Evolutionary conservation across 2,329 filamentous ascomycete genomes (phyloP).

Genomic region (Curvularia sp.): DNA sequence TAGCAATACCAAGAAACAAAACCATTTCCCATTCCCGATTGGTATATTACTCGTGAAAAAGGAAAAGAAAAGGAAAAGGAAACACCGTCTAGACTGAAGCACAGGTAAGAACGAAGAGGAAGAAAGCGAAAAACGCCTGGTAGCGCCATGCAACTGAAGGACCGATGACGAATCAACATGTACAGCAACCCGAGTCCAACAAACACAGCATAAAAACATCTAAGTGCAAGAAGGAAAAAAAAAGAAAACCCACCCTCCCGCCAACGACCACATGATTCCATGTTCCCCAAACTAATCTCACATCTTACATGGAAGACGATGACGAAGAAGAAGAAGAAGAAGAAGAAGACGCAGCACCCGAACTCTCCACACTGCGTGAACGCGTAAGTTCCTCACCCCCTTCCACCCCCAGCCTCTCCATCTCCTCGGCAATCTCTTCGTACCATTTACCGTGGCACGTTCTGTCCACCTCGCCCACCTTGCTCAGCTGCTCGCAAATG

Average conservation of each 20-base stretch:
- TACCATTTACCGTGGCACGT: constrained; percentile 74
- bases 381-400: constrained; percentile 39
- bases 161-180: constrained; percentile 2
- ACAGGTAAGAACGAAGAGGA: neutral
- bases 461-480: constrained; percentile 71
- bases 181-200: neutral
- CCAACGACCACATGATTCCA: neutral
- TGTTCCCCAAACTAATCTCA: too few species aligned
- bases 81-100: neutral
- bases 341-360: constrained; percentile 14
- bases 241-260: neutral
- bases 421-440: constrained; percentile 68
- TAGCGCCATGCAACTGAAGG: constrained; percentile 15
- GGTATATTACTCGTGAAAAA: neutral
- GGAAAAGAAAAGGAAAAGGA: neutral
- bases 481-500: constrained; percentile 72
- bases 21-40: neutral
- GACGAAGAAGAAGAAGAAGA: neutral
- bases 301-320: constrained; percentile 5
- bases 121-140: neutral
- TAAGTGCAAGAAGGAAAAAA: neutral
- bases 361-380: constrained; percentile 36
- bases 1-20: constrained; percentile 1
- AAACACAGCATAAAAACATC: neutral
- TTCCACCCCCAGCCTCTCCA: constrained; percentile 51